These are phyloP conservation scores for Penicillium sclerotiorum DNA, from an alignment of 2,329 filamentous ascomycete species.

Conservation along the genomic window DNA sequence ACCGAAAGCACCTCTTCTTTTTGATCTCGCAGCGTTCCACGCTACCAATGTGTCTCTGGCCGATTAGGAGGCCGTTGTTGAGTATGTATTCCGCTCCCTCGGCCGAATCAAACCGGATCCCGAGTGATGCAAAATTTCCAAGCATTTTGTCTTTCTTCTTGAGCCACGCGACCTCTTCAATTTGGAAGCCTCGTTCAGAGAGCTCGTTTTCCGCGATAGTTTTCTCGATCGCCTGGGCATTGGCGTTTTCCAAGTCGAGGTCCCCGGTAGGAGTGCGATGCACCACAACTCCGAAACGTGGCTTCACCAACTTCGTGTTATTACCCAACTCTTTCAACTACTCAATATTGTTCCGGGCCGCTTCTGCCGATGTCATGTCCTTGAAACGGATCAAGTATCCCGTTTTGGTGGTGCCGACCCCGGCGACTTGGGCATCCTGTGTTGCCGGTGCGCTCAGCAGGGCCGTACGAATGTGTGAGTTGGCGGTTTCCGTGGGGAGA, in stretches of 20 bases:
- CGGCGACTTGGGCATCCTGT: constrained; percentile 21
- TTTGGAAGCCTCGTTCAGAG: constrained; percentile 16
- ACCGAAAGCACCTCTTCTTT: constrained; percentile 24
- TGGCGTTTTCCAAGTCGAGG: constrained; percentile 20
- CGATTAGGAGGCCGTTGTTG: constrained; percentile 22
- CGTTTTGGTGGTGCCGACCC: constrained; percentile 9
- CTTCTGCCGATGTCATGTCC: constrained; percentile 20
- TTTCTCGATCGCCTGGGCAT: background rate
- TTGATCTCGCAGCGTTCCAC: constrained; percentile 22
- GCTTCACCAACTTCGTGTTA: constrained; percentile 11
- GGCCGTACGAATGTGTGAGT: background rate
- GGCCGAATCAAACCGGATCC: constrained; percentile 28
- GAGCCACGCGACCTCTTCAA: constrained; percentile 30
- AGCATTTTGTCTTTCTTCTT: constrained; percentile 28
- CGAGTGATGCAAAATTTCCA: constrained; percentile 23
- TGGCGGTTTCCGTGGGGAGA: background rate
- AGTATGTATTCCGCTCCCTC: constrained; percentile 27
- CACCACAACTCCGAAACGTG: constrained; percentile 4
- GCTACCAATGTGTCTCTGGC: constrained; percentile 23
- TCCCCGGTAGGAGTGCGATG: constrained; percentile 23
- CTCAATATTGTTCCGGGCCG: constrained; percentile 22
- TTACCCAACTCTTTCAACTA: constrained; percentile 17
- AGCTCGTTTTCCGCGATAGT: background rate
- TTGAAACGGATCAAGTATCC: constrained; percentile 29
- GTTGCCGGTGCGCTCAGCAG: background rate